Conservation (phyloP, 2,329 filamentous ascomycete genomes). For the Xylariomycetidae sp. region DNA sequence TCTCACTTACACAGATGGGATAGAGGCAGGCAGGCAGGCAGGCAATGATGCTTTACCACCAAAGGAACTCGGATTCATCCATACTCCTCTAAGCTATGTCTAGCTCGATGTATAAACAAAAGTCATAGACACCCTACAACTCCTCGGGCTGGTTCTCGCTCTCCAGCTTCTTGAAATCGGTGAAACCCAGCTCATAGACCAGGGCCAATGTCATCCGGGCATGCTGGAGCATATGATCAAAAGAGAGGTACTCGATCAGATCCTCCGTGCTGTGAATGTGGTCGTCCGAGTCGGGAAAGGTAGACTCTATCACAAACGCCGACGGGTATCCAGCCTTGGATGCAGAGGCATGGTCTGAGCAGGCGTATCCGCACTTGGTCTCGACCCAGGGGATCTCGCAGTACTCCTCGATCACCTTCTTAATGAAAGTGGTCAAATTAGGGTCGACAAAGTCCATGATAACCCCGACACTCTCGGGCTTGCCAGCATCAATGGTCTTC, state of each 20-base stretch:
- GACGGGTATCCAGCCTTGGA: slow-evolving; percentile 69
- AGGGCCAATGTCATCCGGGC: slow-evolving; percentile 77
- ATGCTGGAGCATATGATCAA: slow-evolving; percentile 90
- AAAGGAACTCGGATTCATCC: too few species aligned
- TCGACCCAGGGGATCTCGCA: slow-evolving; percentile 82
- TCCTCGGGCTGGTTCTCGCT: slow-evolving; percentile 28
- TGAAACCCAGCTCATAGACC: slow-evolving; percentile 77
- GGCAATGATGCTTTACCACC: too few species aligned
- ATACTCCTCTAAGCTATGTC: too few species aligned
- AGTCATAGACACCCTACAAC: slow-evolving; percentile 26
- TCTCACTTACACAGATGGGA: too few species aligned
- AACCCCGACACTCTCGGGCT: slow-evolving; percentile 81
- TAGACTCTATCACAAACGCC: slow-evolving; percentile 70
- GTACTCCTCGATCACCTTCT: slow-evolving; percentile 79
- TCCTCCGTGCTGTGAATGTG: slow-evolving; percentile 68
- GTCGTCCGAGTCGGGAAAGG: slow-evolving; percentile 59
- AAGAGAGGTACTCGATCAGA: slow-evolving; percentile 65
- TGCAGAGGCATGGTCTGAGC: slow-evolving; percentile 68
- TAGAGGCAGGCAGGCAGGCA: too few species aligned
- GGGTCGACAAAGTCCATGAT: slow-evolving; percentile 88
- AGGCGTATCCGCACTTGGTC: slow-evolving; percentile 85
- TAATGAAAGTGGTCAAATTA: slow-evolving; percentile 81
- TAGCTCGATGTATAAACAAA: too few species aligned
- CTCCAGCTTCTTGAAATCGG: slow-evolving; percentile 52
- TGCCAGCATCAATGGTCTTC: slow-evolving; percentile 73